Conservation (phyloP, 2,329 filamentous ascomycete genomes). For the Hypoxylon sp. region DNA sequence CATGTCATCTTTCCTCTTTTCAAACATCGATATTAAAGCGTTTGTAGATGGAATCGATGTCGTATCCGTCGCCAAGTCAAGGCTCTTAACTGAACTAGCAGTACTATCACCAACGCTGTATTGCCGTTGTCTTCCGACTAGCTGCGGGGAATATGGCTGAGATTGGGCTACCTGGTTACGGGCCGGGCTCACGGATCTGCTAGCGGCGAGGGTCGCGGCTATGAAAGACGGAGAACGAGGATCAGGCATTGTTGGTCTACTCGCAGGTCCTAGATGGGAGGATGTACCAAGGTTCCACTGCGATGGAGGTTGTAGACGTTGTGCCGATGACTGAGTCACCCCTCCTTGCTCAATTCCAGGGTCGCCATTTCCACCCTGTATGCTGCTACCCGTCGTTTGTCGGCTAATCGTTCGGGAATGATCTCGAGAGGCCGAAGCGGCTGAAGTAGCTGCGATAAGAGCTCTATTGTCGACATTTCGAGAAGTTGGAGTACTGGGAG, state of each 20-base stretch:
- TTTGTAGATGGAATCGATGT: constrained; percentile 73
- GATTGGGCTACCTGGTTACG: constrained; percentile 56
- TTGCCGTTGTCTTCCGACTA: constrained; percentile 44
- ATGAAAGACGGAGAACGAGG: constrained; percentile 72
- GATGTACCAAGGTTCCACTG: constrained; percentile 33
- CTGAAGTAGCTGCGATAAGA: constrained; percentile 63
- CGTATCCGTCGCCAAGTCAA: constrained; percentile 64
- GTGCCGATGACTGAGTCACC: constrained; percentile 49
- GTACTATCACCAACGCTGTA: constrained; percentile 54
- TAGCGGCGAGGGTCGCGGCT: constrained; percentile 73
- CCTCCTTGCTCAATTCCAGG: constrained; percentile 43
- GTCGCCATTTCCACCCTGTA: constrained; percentile 43
- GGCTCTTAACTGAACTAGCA: constrained; percentile 51
- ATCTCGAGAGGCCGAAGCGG: constrained; percentile 59
- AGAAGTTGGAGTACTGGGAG: constrained; percentile 31
- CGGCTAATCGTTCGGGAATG: constrained; percentile 51
- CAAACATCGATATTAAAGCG: constrained; percentile 78
- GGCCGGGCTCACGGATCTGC: constrained; percentile 69
- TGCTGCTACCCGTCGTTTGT: constrained; percentile 59
- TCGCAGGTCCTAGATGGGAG: constrained; percentile 37
- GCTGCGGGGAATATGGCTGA: constrained; percentile 46
- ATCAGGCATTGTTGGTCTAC: constrained; percentile 52
- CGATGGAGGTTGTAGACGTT: constrained; percentile 34
- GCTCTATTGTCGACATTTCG: constrained; percentile 57
- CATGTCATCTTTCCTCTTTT: constrained; percentile 60